Base-by-base conservation (phyloP, 495 filamentous ascomycete genomes). In the Arthonia radiata region DNA sequence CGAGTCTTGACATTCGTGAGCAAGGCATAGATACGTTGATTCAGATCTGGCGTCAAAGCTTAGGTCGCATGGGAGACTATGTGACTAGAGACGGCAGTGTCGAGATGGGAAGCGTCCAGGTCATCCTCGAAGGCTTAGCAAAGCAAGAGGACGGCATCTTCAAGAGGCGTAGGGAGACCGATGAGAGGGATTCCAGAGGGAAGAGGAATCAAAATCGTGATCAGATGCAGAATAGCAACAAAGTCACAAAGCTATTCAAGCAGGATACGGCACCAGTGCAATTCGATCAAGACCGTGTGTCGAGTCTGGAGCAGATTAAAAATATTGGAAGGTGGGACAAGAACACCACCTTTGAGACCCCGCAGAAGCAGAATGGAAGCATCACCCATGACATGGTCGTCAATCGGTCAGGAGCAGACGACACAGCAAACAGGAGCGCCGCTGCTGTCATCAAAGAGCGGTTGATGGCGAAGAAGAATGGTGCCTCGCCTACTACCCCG, bases 71-170 rank as follows among this genome's bases (percentile, higher is more conserved):
- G 89, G 79, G 74, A 18, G 82, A 81, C 2, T 99, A 94, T 43
- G 52, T 99, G 22, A 94, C 86, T 24, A 74, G 83, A 41, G 86
- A 99, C 55, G 86, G 86, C 3, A 67, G 71, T 37, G 81, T 93
- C 31, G 73, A 93, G 31, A 57, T 99, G 13, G 64, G 71, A 21
- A 68, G 71, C 32, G 81, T 78, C 4, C 86, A 99, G 39, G 61
- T 71, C 34, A 92, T 99, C 36, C 55, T 99, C 17, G 59, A 71
- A 34, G 82, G 79, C 2, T 59, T 99, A 6, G 83, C 78, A 5
- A 90, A 83, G 41, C 82, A 93, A 43, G 86, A 99, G 51, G 79
- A 83, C 41, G 74, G 71, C 13, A 99, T 99, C 35, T 99, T 99
- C 49, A 59, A 57, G 22, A 66, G 82, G 30, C 64, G 86, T 33